Evolutionary conservation across 2,329 filamentous ascomycete genomes (phyloP), one percentile per base, ranked within the genome.

Genomic region (Sclerotinia glacialis): DNA sequence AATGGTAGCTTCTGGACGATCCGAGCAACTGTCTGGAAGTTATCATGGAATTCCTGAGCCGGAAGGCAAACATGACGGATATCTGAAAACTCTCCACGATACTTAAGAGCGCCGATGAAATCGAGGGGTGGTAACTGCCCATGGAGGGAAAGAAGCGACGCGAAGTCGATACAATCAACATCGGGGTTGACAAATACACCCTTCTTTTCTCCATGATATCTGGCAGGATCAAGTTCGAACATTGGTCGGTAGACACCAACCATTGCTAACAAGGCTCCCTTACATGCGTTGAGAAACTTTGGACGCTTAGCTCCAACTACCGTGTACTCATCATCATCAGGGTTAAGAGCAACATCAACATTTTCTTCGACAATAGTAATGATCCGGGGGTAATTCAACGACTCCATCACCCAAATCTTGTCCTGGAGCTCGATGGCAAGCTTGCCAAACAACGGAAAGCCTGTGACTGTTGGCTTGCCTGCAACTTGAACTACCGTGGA

Each of bases 1-100:
- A 26, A 37, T 26, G 62, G 62, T 5, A 65, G 18, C 14, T 37
- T n/a, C n/a, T n/a, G 62, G n/a, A 65, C 28, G 21, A 65, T 28
- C n/a, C 21, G 5, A 5, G 52, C 12, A 12, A 65, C 31, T 4
- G 34, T 40, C 1, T 37, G 8, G 0, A 65, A 49, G 2, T 65
- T 49, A 1, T 37, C 26, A 0, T 65, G 52, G 2, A 65, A 65
- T 2, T 58, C 62, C 7, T n/a, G 28, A 1, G 47, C 23, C 1
- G 53, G 52, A 1, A 65, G 42, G 2, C 62, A 65, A 18, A 59
- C 12, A 6, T 65, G 44, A 8, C 53, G 52, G 4, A 65, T 40
- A 16, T 9, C 28, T 3, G 14, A 9, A 5, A 65, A 40, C 1
- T 65, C 52, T 26, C n/a, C 42, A 28, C 14, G 9, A 26, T 49